Percentiles rank a stretch among this genome's conserved stretches.
phyloP scores from a whole-genome alignment of 768 basidiomycete genomes.

The Harrya chromipes region DNA sequence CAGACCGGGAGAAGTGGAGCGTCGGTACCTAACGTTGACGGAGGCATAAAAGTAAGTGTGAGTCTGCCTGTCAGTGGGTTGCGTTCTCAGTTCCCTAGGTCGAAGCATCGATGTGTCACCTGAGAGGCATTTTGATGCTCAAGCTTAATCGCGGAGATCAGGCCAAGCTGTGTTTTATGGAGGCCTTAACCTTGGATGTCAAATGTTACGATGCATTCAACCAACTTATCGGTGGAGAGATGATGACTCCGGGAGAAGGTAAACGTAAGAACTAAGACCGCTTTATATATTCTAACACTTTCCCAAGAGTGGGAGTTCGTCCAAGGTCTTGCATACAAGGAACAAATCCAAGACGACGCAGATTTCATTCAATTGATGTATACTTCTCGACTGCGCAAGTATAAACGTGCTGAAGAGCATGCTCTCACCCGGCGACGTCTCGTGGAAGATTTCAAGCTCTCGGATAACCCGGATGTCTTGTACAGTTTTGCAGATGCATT shows the following conservation, averaged over 20 bases:
- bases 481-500: constrained; percentile 89
- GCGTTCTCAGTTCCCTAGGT: constrained; percentile 49
- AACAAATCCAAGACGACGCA: constrained; percentile 85
- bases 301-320: constrained; percentile 92
- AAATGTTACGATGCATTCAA: constrained; percentile 97
- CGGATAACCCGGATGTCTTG: constrained; percentile 90
- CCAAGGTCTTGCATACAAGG: constrained; percentile 73
- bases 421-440: constrained; percentile 74
- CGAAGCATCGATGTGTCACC: constrained; percentile 95
- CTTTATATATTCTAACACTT: constrained; percentile 6
- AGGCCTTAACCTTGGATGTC: constrained; percentile 90
- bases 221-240: constrained; percentile 85
- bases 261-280: constrained; percentile 5
- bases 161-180: constrained; percentile 95
- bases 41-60: constrained; percentile 82
- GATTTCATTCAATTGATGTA: constrained; percentile 93
- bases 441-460: constrained; percentile 77
- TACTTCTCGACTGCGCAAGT: constrained; percentile 86
- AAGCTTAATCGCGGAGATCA: constrained; percentile 88
- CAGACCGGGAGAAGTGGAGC: constrained; percentile 58
- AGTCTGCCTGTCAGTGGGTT: neutral
- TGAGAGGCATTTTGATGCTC: constrained; percentile 91
- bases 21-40: constrained; percentile 77
- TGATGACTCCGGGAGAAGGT: constrained; percentile 98
- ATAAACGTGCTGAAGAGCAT: constrained; percentile 81